Percentiles rank a stretch among this genome's conserved stretches.
These are phyloP conservation scores for Neobulgaria alba DNA, from an alignment of 2,329 filamentous ascomycete species.

Conservation along the genomic window DNA sequence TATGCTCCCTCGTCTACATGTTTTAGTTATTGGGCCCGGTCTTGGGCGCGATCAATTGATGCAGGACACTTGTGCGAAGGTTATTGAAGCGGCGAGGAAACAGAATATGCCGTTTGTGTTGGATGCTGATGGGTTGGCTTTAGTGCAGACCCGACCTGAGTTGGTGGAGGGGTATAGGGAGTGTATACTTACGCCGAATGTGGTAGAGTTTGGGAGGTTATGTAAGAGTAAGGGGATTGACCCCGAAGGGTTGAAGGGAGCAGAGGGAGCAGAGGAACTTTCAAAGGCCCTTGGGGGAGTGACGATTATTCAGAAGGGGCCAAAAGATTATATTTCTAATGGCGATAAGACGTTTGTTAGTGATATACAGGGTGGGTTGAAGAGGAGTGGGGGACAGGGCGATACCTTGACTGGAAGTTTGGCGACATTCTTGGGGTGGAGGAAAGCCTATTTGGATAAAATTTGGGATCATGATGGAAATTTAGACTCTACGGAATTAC, in stretches of 20 bases:
- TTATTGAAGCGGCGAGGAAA: slow-evolving; percentile 71
- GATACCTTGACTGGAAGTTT: slow-evolving; percentile 88
- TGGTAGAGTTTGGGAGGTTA: slow-evolving; percentile 81
- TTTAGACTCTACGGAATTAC: slow-evolving; percentile 47
- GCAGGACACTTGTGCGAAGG: slow-evolving; percentile 72
- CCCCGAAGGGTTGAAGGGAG: slow-evolving; percentile 12
- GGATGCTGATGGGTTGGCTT: slow-evolving; percentile 78
- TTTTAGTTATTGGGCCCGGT: slow-evolving; percentile 86
- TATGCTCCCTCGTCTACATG: slow-evolving; percentile 81
- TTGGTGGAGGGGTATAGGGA: slow-evolving; percentile 72
- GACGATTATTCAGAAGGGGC: slow-evolving; percentile 84
- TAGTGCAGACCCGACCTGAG: slow-evolving; percentile 68
- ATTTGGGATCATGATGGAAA: slow-evolving; percentile 61
- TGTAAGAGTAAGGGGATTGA: slow-evolving; percentile 64
- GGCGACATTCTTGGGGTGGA: slow-evolving; percentile 82
- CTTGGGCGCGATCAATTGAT: slow-evolving; percentile 84
- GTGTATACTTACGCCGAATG: slow-evolving; percentile 88
- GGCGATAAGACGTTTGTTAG: slow-evolving; percentile 66
- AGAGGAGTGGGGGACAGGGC: slow-evolving; percentile 89
- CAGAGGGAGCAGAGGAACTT: slow-evolving; percentile 53
- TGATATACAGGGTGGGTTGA: slow-evolving; percentile 72
- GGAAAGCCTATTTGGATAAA: slow-evolving; percentile 74
- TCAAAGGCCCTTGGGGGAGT: slow-evolving; percentile 75
- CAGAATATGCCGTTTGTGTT: slow-evolving; percentile 71
- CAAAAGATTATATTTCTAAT: slow-evolving; percentile 74